Evolutionary conservation across 768 basidiomycete genomes (phyloP), one percentile per base, ranked within the genome.

Genomic region (Pleurotus sapidus): DNA sequence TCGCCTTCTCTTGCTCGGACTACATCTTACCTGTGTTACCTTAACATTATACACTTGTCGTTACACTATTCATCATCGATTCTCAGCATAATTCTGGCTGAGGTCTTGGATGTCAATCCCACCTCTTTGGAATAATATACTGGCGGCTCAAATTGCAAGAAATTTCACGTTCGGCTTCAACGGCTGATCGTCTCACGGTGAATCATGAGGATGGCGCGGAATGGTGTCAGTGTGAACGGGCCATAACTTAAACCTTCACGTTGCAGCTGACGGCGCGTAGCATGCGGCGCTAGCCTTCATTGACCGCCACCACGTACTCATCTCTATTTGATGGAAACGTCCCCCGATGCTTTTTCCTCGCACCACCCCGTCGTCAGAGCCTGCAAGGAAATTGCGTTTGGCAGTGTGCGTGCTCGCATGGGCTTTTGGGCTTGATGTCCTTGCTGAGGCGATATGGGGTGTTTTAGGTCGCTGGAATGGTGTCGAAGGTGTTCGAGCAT

Each of bases 401-500:
- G 81, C 51, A 79, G 77, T 61, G 78, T 82, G 65, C 53, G 76
- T 68, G 27, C 45, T 46, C 42, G 30, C 50, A 17, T 56, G 25
- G n/a, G 49, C 38, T 12, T 11, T 39, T 23, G 5, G 39, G 2
- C 27, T 12, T 8, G n/a, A 5, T 7, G 9, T 9, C 30, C 23
- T 27, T 39, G 14, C 39, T 45, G 17, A 51, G 37, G 46, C 45
- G 55, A 38, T 56, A 49, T 49, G 17, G 59, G 49, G 30, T 11
- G 9, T 11, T 27, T 46, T 54, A 91, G 91, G 68, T 82, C 20
- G 92, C 95, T 55, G 95, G 95, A 23, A 93, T 96, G 77, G 77
- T 83, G 7, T 88, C 94, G 8, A 78, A 80, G 63, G 76, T 94
- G 12, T 87, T 97, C 60, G 95, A 96, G 74, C 93, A 97, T 68